Conservation (phyloP, 2,329 filamentous ascomycete species). For the Fonsecaea nubica region DNA sequence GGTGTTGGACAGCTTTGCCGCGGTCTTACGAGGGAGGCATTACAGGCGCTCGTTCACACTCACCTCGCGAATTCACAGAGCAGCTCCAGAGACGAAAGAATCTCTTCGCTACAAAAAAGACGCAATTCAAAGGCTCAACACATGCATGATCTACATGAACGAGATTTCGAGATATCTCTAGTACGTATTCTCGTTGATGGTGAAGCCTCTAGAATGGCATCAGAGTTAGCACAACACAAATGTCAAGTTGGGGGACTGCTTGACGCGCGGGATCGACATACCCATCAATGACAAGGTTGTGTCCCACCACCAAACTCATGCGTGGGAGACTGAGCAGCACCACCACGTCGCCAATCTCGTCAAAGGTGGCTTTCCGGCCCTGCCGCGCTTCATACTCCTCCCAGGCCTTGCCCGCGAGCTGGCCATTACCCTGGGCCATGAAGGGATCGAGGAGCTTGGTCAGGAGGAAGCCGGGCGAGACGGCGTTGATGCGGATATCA, state of each 20-base stretch:
- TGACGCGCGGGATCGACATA: slow-evolving; percentile 3
- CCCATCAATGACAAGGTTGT: slow-evolving; percentile 37
- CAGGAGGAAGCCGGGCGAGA: slow-evolving; percentile 33
- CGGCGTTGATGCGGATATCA: slow-evolving; percentile 30
- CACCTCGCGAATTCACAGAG: background rate
- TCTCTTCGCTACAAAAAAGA: background rate
- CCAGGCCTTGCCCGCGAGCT: slow-evolving; percentile 24
- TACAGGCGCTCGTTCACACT: background rate
- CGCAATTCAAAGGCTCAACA: background rate
- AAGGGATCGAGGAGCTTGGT: slow-evolving; percentile 34
- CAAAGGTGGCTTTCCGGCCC: slow-evolving; percentile 32
- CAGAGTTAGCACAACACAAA: background rate
- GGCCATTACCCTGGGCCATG: slow-evolving; percentile 19
- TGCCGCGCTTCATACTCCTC: slow-evolving; percentile 30
- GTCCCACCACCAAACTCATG: slow-evolving; percentile 35
- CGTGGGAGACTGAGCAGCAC: slow-evolving; percentile 31
- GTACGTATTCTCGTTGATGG: slow-evolving; percentile 32
- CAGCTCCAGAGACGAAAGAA: too few relatives aligned
- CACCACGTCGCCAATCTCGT: slow-evolving; percentile 36
- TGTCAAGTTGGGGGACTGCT: background rate
- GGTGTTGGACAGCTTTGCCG: too few relatives aligned
- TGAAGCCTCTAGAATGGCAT: slow-evolving; percentile 28
- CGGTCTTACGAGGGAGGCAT: background rate
- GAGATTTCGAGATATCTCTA: slow-evolving; percentile 5
- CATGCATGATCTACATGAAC: background rate